Conservation (phyloP, 2,329 filamentous ascomycete species). For the Allantophomopsis lycopodina region DNA sequence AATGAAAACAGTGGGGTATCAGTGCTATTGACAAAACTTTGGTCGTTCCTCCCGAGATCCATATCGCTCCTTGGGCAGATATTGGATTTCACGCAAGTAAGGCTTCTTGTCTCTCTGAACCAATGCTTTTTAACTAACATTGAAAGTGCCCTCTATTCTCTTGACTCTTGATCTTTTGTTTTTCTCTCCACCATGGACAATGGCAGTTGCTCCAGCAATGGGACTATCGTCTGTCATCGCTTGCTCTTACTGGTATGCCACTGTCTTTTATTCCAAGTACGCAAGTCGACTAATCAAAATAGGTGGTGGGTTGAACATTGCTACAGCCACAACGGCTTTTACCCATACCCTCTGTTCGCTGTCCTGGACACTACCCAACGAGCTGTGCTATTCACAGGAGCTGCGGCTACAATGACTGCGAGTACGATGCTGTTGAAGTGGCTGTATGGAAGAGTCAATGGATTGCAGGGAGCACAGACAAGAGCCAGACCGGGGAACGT, state of each 20-base stretch:
- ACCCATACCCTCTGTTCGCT: constrained; percentile 78
- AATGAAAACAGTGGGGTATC: constrained; percentile 39
- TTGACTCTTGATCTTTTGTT: constrained; percentile 52
- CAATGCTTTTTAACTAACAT: no score
- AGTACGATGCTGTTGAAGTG: constrained; percentile 58
- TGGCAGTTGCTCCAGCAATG: constrained; percentile 40
- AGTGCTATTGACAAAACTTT: constrained; percentile 36
- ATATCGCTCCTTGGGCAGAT: constrained; percentile 41
- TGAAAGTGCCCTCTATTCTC: constrained; percentile 38
- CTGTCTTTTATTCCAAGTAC: background rate
- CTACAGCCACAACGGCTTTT: constrained; percentile 57
- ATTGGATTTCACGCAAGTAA: constrained; percentile 47
- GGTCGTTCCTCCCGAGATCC: constrained; percentile 38
- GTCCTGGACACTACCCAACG: constrained; percentile 53
- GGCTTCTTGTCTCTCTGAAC: no score
- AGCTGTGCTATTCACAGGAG: constrained; percentile 51
- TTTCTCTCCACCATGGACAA: constrained; percentile 60
- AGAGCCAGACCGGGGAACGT: constrained; percentile 10
- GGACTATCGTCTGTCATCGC: constrained; percentile 43
- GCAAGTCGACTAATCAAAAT: background rate
- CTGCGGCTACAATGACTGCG: constrained; percentile 57
- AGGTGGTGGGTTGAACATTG: constrained; percentile 56
- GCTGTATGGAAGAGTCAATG: constrained; percentile 55
- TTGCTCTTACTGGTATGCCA: constrained; percentile 46
- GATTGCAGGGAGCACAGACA: constrained; percentile 27